Evolutionary conservation across 2,329 filamentous ascomycete species (phyloP).

Genomic region (Pyrenochaeta sp.): DNA sequence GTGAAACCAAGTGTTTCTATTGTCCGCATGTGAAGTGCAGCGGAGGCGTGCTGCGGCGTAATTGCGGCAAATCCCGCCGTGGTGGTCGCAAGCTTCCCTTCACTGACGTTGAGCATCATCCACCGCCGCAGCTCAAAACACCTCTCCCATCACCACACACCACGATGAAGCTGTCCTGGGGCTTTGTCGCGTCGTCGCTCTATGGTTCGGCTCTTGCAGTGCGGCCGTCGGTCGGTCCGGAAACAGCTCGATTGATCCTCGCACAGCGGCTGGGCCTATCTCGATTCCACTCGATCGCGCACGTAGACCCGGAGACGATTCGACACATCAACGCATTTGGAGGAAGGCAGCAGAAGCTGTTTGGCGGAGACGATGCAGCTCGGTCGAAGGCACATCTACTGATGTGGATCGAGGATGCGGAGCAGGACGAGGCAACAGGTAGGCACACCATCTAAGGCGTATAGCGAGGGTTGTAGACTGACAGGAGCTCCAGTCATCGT

Average conservation of each 20-base stretch:
- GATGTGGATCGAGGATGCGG: conserved; percentile 53
- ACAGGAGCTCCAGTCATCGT: conserved; percentile 35
- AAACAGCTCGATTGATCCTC: conserved; percentile 59
- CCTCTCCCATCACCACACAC: conserved; percentile 27
- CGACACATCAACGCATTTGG: conserved; percentile 58
- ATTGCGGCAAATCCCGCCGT: conserved; percentile 23
- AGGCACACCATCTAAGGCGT: conserved; percentile 5
- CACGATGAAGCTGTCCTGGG: conserved; percentile 57
- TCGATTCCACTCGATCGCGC: conserved; percentile 56
- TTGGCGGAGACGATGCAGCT: conserved; percentile 41
- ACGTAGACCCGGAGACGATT: conserved; percentile 52
- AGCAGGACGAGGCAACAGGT: conserved; percentile 46
- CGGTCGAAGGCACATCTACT: conserved; percentile 41
- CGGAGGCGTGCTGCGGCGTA: conserved; percentile 7
- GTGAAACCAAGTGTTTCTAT: not conserved
- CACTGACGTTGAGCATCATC: conserved; percentile 36
- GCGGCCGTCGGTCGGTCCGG: conserved; percentile 48
- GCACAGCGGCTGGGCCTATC: conserved; percentile 61
- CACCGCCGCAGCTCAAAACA: conserved; percentile 30
- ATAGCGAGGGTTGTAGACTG: conserved; percentile 13
- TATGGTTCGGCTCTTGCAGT: conserved; percentile 45
- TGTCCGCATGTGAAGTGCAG: not conserved
- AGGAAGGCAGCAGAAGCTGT: conserved; percentile 50
- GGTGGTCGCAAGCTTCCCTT: conserved; percentile 20
- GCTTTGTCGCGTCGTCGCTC: conserved; percentile 52